A percentile compares a stretch with the other conserved stretches of the same genome.
Evolutionary conservation across 2,329 filamentous ascomycete species (phyloP).

Genomic region (Chalara sp.): DNA sequence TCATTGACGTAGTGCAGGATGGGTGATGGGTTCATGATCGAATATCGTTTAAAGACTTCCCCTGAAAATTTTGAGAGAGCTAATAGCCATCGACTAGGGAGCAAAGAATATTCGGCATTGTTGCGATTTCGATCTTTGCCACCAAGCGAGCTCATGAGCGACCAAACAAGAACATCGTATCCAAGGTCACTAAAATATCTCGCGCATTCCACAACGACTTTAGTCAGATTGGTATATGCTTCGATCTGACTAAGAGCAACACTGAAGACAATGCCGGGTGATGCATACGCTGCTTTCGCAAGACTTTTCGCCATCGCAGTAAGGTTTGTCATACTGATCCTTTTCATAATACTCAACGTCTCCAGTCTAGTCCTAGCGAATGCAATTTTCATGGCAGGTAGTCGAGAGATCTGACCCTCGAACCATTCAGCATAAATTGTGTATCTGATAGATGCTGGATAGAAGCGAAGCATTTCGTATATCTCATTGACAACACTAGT

Average conservation of each 20-base stretch:
- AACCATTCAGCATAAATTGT: slow-evolving; percentile 93
- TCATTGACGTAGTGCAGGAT: slow-evolving; percentile 85
- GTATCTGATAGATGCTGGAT: slow-evolving; percentile 71
- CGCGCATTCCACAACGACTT: slow-evolving; percentile 89
- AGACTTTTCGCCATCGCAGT: slow-evolving; percentile 79
- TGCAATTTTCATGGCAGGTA: slow-evolving; percentile 70
- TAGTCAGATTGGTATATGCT: slow-evolving; percentile 89
- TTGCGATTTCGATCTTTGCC: slow-evolving; percentile 57
- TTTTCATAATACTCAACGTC: slow-evolving; percentile 80
- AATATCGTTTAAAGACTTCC: slow-evolving; percentile 80
- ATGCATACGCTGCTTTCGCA: slow-evolving; percentile 86
- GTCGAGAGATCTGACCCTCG: slow-evolving; percentile 66
- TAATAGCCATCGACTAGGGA: slow-evolving; percentile 88
- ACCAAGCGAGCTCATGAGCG: slow-evolving; percentile 69
- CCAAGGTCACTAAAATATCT: slow-evolving; percentile 89
- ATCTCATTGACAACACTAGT: slow-evolving; percentile 79
- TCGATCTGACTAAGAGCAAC: slow-evolving; percentile 88
- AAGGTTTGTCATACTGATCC: slow-evolving; percentile 81
- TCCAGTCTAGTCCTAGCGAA: slow-evolving; percentile 73
- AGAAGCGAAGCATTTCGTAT: slow-evolving; percentile 75
- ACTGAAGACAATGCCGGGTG: slow-evolving; percentile 85
- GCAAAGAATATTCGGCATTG: slow-evolving; percentile 54
- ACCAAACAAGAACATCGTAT: slow-evolving; percentile 92
- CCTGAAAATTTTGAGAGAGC: slow-evolving; percentile 88
- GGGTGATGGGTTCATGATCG: slow-evolving; percentile 74